Conservation (phyloP, 306 rosid species). For the Neltuma alba region DNA sequence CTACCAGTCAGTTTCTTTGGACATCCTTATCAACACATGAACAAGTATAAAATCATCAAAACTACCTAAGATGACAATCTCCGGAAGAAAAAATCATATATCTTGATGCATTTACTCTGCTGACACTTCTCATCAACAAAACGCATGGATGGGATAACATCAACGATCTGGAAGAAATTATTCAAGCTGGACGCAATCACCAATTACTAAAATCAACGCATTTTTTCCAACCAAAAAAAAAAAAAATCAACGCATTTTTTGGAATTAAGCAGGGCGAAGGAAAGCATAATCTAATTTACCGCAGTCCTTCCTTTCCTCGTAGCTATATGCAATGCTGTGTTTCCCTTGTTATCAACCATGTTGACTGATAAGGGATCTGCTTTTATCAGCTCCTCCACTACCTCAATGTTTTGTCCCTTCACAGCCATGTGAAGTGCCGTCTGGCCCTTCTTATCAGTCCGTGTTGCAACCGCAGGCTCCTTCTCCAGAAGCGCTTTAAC, state of each 20-base stretch:
- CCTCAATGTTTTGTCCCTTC: slow-evolving; percentile 82
- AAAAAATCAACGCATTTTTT: neutral
- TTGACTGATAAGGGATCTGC: slow-evolving; percentile 63
- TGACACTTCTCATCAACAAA: neutral
- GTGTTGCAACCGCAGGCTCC: slow-evolving; percentile 60
- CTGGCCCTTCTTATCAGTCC: slow-evolving; percentile 92
- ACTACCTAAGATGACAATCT: neutral
- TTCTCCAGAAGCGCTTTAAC: slow-evolving; percentile 59
- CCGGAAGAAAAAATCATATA: neutral
- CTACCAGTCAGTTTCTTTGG: neutral
- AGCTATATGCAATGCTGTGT: slow-evolving; percentile 85
- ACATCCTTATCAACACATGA: neutral
- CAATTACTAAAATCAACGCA: neutral
- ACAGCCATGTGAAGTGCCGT: slow-evolving; percentile 98
- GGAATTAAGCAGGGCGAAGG: slow-evolving; percentile 16
- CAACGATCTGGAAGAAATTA: neutral
- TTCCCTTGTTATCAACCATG: slow-evolving; percentile 81
- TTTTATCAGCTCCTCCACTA: slow-evolving; percentile 70
- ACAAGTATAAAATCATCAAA: neutral
- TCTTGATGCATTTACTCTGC: neutral
- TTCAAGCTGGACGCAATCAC: neutral
- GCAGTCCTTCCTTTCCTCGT: slow-evolving; percentile 77
- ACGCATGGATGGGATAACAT: neutral
- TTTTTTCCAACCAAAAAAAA: no score
- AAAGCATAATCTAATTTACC: slow-evolving; percentile 47